Evolutionary conservation across 2,329 filamentous ascomycete genomes (phyloP), one percentile per base, ranked within the genome.

Genomic region (Paecilomyces niveus): DNA sequence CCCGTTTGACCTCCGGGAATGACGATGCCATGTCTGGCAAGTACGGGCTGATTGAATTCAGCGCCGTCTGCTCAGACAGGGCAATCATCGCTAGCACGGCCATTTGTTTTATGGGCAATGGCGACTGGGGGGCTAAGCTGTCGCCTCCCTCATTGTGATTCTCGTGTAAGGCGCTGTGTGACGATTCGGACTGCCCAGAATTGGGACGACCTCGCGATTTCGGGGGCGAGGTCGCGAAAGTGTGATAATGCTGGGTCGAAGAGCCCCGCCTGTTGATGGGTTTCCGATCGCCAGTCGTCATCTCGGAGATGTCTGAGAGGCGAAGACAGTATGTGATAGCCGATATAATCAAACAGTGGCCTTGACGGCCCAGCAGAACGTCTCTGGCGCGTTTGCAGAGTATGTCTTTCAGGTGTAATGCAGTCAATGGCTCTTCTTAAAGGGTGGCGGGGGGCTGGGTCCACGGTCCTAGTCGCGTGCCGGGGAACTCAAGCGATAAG

Each of bases 11-110:
- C 61, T 90, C 90, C 1, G 90, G 89, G 71, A 97, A 97, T 0
- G 85, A 86, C 22, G 85, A 84, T 1, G 92, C 87, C 93, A 99
- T 97, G 66, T 92, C 85, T 0, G 94, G 94, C 1, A 99, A 84
- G 73, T 99, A 99, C 0, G 94, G 94, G 10, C 89, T 89, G 68
- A 99, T 97, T 22, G 92, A 96, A 74, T 99, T 99, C 70, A 99
- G 83, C 0, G 94, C 94, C 0, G 93, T 97, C 79, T 99, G 94
- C 72, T 99, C 94, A 57, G 90, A 89, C 22, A 99, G 81, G 6
- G 92, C 92, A 60, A 99, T 89, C 63, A 97, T 78, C 1, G 93
- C 93, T 33, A 99, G 80, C 11, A 97, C 84, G 4, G 86, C 82
- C 61, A 99, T 87, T 78, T 97, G 94, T 64, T 82, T 85, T 63